phyloP scores from a whole-genome alignment of 2,329 filamentous ascomycete species.

The Diaporthe sp. region DNA sequence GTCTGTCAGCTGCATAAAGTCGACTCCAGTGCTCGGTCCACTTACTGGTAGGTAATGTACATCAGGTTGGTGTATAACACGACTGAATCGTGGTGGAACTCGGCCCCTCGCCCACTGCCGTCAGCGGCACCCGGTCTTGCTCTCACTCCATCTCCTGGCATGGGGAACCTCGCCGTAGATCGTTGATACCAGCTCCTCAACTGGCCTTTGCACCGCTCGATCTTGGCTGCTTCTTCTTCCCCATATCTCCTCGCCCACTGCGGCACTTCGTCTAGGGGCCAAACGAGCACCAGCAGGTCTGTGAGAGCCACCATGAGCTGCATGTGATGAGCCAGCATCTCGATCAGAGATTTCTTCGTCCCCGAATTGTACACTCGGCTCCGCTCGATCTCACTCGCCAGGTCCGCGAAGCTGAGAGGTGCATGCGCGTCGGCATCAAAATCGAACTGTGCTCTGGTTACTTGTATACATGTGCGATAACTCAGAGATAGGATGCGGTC shows the following conservation, averaged over 20 bases:
- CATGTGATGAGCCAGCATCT: constrained; percentile 61
- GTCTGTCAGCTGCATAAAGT: background rate
- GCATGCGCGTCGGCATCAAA: constrained; percentile 48
- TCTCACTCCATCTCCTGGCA: constrained; percentile 52
- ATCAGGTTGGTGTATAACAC: constrained; percentile 62
- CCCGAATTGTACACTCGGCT: constrained; percentile 61
- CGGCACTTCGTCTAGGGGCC: constrained; percentile 57
- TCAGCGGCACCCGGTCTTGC: constrained; percentile 45
- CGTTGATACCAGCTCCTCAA: constrained; percentile 57
- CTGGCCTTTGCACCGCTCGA: constrained; percentile 53
- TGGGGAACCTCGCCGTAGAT: constrained; percentile 54
- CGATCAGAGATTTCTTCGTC: constrained; percentile 59
- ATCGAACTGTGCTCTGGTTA: constrained; percentile 49
- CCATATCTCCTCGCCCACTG: constrained; percentile 54
- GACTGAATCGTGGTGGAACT: constrained; percentile 57
- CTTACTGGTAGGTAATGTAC: constrained; percentile 67
- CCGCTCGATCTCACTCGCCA: constrained; percentile 57
- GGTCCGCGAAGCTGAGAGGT: constrained; percentile 57
- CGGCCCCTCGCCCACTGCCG: constrained; percentile 41
- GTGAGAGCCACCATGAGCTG: constrained; percentile 62
- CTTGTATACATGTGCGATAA: constrained; percentile 51
- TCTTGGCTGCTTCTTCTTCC: constrained; percentile 49
- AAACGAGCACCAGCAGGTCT: constrained; percentile 60
- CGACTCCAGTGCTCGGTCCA: constrained; percentile 9
- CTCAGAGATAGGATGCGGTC: constrained; percentile 53